Percentiles rank a stretch among this genome's conserved stretches.
Conservation (phyloP, 1,139 yeast species). For the Tardiomyces digboiensis region DNA sequence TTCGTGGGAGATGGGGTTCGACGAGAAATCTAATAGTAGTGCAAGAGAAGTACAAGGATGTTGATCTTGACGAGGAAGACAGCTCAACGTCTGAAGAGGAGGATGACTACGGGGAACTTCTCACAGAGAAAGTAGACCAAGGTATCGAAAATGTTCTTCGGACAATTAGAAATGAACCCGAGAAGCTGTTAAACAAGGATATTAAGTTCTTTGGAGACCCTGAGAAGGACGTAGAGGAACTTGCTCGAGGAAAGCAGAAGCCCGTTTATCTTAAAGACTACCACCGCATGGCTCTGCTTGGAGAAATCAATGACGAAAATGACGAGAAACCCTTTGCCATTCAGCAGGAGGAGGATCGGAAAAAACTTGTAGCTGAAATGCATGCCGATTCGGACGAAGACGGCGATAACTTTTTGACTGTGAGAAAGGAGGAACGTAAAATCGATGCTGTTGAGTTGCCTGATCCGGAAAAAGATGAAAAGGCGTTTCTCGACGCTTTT, state of each 20-base stretch:
- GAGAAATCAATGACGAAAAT: constrained; percentile 38
- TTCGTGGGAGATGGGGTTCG: constrained; percentile 10
- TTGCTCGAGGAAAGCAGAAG: constrained; percentile 34
- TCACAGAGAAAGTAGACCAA: constrained; percentile 76
- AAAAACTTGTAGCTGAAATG: constrained; percentile 63
- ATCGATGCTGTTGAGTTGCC: constrained; percentile 41
- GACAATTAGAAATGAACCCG: constrained; percentile 61
- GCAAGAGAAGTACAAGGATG: constrained; percentile 20
- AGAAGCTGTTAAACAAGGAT: constrained; percentile 51
- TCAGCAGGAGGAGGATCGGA: constrained; percentile 69
- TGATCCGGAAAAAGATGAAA: constrained; percentile 56
- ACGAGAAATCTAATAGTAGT: constrained; percentile 17
- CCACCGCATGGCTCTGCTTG: constrained; percentile 74
- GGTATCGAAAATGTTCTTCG: constrained; percentile 66
- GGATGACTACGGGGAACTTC: constrained; percentile 84
- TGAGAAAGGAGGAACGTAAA: constrained; percentile 36
- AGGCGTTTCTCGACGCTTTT: constrained; percentile 63
- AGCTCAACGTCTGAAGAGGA: constrained; percentile 56
- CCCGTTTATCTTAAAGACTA: constrained; percentile 89
- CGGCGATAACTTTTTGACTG: constrained; percentile 48
- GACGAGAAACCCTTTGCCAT: constrained; percentile 49
- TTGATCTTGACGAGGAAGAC: constrained; percentile 24
- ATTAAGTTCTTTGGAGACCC: constrained; percentile 65
- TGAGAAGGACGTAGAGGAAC: constrained; percentile 29
- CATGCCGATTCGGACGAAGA: constrained; percentile 46